Base-by-base conservation (phyloP, 495 filamentous ascomycete species). In the Penicillium macrosclerotiorum region DNA sequence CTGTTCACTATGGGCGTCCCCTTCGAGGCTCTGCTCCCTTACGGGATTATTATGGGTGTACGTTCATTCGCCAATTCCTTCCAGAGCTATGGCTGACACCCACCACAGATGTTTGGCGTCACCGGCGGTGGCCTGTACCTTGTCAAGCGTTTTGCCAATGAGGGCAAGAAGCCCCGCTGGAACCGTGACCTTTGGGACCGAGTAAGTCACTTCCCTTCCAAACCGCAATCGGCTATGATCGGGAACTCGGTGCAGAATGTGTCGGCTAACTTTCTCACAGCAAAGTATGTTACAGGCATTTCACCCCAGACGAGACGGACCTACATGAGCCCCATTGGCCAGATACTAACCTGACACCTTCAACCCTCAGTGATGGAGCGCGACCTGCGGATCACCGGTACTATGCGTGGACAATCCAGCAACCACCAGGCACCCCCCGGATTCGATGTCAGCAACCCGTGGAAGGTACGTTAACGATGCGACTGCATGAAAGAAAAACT, bases 361-460 rank as follows among this genome's bases (percentile, higher is more conserved):
- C 16, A 36, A 52, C 19, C 4, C 18, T 54, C 54, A 97, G 93
- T 99, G 94, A 96, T 97, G 90, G 86, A 96, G 46, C 82, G 93
- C 60, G 93, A 99, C 64, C 74, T 84, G 54, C 78, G 93, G 61
- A 78, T 99, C 64, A 99, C 93, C 37, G 93, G 93, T 49, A 79
- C 65, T 37, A 55, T 86, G 57, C 78, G 94, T 72, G 94, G 90
- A 29, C 93, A 99, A 67, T 86, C 83, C 54, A 86, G 92, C 69
- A 85, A 83, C 37, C 73, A 81, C 37, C 64, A 74, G 46, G 93
- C 93, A 26, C 94, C 93, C 12, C 71, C 77, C 30, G 92, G 90
- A 26, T 99, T 94, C 73, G 92, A 96, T 60, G 55, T 96, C 57
- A 96, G 85, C 78, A 96, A 96, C 68, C 86, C 89, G 22, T 99